Evolutionary conservation across 352 stramenopile genomes (phyloP).

Genomic region (Phytophthora pluvialis): DNA sequence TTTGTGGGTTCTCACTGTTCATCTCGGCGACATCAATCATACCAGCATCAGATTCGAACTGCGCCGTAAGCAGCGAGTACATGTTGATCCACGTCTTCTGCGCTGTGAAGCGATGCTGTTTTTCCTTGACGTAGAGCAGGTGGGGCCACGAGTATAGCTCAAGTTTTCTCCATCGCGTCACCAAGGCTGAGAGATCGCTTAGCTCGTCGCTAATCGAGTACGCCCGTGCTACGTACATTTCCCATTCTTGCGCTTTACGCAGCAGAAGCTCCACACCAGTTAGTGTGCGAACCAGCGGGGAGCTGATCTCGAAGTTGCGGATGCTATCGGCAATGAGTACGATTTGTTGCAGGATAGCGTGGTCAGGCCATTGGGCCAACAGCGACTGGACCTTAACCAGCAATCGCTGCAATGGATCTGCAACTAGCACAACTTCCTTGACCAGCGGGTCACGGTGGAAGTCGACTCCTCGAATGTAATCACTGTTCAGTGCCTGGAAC

Average conservation of each 20-base stretch:
- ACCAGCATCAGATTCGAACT: slow-evolving; percentile 64
- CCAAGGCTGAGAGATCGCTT: slow-evolving; percentile 91
- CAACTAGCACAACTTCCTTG: slow-evolving; percentile 92
- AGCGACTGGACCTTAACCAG: slow-evolving; percentile 92
- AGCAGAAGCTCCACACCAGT: slow-evolving; percentile 96
- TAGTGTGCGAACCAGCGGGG: slow-evolving; percentile 91
- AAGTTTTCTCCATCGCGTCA: slow-evolving; percentile 97
- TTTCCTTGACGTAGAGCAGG: slow-evolving; percentile 92
- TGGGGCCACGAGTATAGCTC: slow-evolving; percentile 98
- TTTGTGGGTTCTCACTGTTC: slow-evolving; percentile 20
- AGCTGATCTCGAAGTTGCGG: slow-evolving; percentile 88
- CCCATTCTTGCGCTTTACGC: slow-evolving; percentile 98
- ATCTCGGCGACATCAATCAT: slow-evolving; percentile 15
- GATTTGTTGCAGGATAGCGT: slow-evolving; percentile 96
- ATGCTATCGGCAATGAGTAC: slow-evolving; percentile 91
- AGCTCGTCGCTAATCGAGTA: slow-evolving; percentile 94
- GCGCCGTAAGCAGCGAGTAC: slow-evolving; percentile 86
- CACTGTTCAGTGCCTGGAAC: slow-evolving; percentile 65
- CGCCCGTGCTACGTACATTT: slow-evolving; percentile 94
- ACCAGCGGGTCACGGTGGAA: slow-evolving; percentile 96
- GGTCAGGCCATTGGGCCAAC: slow-evolving; percentile 95
- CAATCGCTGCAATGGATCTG: slow-evolving; percentile 87
- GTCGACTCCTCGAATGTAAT: slow-evolving; percentile 86
- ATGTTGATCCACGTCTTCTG: slow-evolving; percentile 90
- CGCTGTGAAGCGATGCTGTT: slow-evolving; percentile 70